Evolutionary conservation across 371 early-diverging fungal species (phyloP), one percentile per base, ranked within the genome.

Genomic region (Mortierella sp.): DNA sequence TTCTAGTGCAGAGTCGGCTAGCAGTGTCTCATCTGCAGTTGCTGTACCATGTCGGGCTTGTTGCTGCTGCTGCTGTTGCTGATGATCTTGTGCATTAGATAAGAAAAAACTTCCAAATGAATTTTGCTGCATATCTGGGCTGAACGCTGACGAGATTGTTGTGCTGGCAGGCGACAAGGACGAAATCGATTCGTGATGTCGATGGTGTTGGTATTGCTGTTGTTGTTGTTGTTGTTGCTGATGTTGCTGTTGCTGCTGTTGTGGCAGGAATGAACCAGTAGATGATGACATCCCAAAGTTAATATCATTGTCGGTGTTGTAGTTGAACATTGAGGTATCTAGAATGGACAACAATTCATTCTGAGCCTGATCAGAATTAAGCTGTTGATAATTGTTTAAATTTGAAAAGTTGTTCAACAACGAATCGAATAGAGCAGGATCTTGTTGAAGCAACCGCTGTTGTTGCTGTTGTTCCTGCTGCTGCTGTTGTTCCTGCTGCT

Each of bases 321-420:
- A 71, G 28, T 60, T 68, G 55, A 80, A 60, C 55, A 67, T 47
- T 23, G 81, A 59, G 1, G 75, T 59, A 17, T 68, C 67, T 61
- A 80, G 53, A 54, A 80, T 71, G 35, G 81, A 75, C 59, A 80
- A 29, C 23, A 80, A 72, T 5, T 80, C 81, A 15, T 71, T 66
- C 37, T 80, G 81, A 1, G 71, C 75, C 28, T 75, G 75, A 43
- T 80, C 81, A n/a, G 81, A 75, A 58, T 80, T 80, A 34, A 80
- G 40, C 45, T 80, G 81, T 40, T 80, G 81, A 35, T 74, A 80
- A 49, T 71, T 74, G 68, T 71, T 64, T 35, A 80, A 47, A 19
- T 68, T 75, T 19, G 70, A 64, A 61, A 80, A 75, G 62, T 70
- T 71, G 65, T 59, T 70, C 65, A 80, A 57, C 22, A 75, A 71